phyloP scores from a whole-genome alignment of 106 monocot genomes.

The Dioscorea alata region DNA sequence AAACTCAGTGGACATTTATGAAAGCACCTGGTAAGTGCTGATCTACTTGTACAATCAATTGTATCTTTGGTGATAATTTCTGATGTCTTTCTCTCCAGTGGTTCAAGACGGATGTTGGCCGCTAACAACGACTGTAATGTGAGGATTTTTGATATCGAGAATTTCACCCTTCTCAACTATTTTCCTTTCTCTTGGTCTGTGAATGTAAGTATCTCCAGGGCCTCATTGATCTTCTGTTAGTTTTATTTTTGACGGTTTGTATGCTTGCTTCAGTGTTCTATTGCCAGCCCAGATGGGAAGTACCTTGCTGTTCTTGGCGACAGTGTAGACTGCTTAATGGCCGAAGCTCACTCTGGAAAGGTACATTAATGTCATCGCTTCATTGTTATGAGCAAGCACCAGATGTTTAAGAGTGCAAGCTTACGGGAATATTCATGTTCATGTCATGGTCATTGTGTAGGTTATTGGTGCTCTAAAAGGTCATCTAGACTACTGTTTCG shows the following conservation, averaged over 20 bases:
- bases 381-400: neutral
- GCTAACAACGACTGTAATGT: conserved; percentile 76
- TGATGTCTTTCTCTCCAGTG: conserved; percentile 29
- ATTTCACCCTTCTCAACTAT: conserved; percentile 37
- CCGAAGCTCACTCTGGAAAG: conserved; percentile 72
- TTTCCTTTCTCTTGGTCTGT: conserved; percentile 76
- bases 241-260: neutral
- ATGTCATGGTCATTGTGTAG: conserved; percentile 19
- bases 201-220: conserved; percentile 43
- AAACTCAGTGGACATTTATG: conserved; percentile 68
- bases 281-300: conserved; percentile 69
- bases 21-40: conserved; percentile 37
- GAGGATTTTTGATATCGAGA: conserved; percentile 59
- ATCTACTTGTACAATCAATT: neutral
- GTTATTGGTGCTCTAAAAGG: conserved; percentile 32
- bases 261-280: conserved; percentile 28
- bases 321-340: conserved; percentile 44
- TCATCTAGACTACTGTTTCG: conserved; percentile 76
- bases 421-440: neutral
- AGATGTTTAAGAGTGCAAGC: neutral
- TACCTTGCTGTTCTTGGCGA: conserved; percentile 78
- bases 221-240: neutral
- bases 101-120: conserved; percentile 44
- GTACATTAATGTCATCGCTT: conserved; percentile 12
- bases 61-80: neutral